Evolutionary conservation across 441 rosid species (phyloP).

Genomic region (Erodium moschatum): DNA sequence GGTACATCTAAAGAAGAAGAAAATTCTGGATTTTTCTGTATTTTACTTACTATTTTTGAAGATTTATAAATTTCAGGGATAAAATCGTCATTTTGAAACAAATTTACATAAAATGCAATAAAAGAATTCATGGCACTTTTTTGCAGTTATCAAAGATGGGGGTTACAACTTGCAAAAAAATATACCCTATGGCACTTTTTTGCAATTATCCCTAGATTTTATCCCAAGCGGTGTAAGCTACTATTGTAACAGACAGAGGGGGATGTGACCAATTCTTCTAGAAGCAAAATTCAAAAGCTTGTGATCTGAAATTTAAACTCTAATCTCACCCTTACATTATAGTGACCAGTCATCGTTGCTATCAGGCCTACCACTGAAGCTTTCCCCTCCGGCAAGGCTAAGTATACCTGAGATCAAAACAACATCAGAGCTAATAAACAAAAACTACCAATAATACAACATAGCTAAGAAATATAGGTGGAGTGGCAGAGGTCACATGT

Average conservation of each 20-base stretch:
- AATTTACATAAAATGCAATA: neutral
- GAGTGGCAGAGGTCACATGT: neutral
- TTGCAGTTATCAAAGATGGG: too few relatives aligned
- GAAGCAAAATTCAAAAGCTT: neutral
- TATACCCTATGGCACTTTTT: too few relatives aligned
- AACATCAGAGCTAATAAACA: constrained; percentile 12
- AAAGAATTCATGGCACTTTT: too few relatives aligned
- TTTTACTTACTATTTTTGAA: too few relatives aligned
- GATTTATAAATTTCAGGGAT: too few relatives aligned
- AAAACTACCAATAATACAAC: neutral
- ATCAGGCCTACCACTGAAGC: constrained; percentile 86
- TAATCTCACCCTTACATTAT: constrained; percentile 61
- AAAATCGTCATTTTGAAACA: too few relatives aligned
- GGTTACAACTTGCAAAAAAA: too few relatives aligned
- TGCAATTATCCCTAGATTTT: too few relatives aligned
- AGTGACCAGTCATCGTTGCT: constrained; percentile 99
- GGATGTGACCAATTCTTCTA: neutral
- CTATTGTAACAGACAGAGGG: too few relatives aligned
- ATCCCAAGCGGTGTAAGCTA: too few relatives aligned
- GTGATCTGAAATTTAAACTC: constrained; percentile 11
- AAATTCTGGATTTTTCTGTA: too few relatives aligned
- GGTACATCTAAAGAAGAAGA: too few relatives aligned
- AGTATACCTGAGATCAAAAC: constrained; percentile 62
- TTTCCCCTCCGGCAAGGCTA: constrained; percentile 87
- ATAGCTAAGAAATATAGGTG: neutral